A percentile compares a stretch with the other conserved stretches of the same genome.
Conservation (phyloP, 2,329 filamentous ascomycete genomes). For the Cercospora zeae-maydis region DNA sequence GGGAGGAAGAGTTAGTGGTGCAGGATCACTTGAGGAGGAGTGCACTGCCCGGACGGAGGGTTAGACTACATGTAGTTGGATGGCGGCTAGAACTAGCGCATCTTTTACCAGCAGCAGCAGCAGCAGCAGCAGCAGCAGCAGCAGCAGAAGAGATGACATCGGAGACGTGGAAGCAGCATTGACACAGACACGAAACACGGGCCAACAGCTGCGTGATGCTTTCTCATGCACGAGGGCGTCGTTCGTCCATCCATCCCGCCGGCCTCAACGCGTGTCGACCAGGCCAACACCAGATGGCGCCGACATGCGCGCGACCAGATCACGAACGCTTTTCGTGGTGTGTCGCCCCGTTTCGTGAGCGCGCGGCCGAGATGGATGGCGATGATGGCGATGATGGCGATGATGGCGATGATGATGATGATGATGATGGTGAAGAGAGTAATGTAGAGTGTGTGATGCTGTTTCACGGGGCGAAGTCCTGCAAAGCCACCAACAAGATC, state of each 20-base stretch:
- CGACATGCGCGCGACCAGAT: no score
- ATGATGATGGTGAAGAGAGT: background rate
- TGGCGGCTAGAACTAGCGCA: background rate
- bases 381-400: background rate
- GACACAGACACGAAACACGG: constrained; percentile 3
- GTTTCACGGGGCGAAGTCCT: background rate
- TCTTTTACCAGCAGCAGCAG: background rate
- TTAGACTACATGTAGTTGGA: background rate
- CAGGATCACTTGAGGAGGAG: background rate
- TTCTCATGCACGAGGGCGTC: constrained; percentile 5
- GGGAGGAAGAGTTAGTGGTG: no score
- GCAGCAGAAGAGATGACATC: background rate
- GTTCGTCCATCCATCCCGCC: no score
- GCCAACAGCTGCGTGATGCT: background rate
- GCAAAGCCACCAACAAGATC: background rate
- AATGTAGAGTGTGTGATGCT: background rate
- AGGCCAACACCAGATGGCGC: background rate
- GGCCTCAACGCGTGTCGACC: background rate
- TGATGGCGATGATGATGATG: background rate
- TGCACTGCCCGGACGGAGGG: background rate
- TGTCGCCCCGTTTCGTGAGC: background rate
- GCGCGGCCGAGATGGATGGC: background rate
- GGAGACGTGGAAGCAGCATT: background rate
- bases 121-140: no score
- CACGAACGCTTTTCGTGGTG: no score